Base-by-base conservation (phyloP, 306 rosid genomes). In the Medicago ruthenica region DNA sequence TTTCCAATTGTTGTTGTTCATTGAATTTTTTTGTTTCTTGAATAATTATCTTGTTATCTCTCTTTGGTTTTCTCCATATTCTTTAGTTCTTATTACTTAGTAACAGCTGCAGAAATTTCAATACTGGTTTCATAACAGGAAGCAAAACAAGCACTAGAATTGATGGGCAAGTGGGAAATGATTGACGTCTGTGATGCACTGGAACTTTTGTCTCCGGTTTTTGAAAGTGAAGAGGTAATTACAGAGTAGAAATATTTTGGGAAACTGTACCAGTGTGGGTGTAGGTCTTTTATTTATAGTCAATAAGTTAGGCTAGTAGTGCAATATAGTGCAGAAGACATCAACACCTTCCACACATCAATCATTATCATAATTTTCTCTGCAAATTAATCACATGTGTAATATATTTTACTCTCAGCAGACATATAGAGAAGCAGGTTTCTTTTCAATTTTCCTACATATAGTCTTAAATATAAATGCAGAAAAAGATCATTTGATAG, bases 221-320 rank as follows among this genome's bases (percentile, higher is more conserved):
- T 95, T 75, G 97, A 95, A 88, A 92, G 97, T 55, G 99, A 95
- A 89, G 99, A 95, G 99, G 99, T 95, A 75, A 51, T 75, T 62
- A 71, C 55, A 50, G 41, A 70, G 20, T 41, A 48, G 21, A 47
- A 51, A 45, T 20, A 61, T 34, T n/a, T 62, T 61, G 8, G 39
- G 8, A 70, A 71, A 22, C 34, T 39, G 77, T 71, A 48, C 22
- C 45, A 18, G 64, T 36, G 59, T 69, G 7, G 42, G 71, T 59
- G 53, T 45, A 36, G 10, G 58, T 68, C 62, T 57, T 51, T 70
- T 36, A 37, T 71, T 48, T 62, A 62, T 62, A 37, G 61, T 70
- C 37, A 18, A 15, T 55, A 70, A 68, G 14, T 58, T 59, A 44
- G 62, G 76, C 13, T 69, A 61, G 72, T 8, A 50, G 71, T 48